Evolutionary conservation across 257 asterid species (phyloP).

Genomic region (Buddleja alternifolia): DNA sequence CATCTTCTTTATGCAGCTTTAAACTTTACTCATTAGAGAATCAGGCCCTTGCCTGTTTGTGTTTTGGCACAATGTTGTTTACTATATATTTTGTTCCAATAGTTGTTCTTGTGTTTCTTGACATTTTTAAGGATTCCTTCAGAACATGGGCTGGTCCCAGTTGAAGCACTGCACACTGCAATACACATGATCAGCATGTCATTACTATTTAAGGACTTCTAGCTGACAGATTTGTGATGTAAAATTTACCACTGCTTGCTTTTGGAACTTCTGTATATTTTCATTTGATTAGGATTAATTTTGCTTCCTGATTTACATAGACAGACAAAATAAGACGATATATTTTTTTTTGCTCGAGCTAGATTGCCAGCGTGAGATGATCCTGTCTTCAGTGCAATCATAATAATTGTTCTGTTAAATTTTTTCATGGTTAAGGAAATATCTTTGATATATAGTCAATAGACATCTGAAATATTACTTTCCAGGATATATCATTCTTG

Average conservation of each 20-base stretch:
- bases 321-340: too few species aligned
- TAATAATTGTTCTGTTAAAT: not conserved
- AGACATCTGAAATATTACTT: not conserved
- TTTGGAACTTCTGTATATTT: too few species aligned
- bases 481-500: too few species aligned
- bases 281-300: too few species aligned
- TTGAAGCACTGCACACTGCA: not conserved
- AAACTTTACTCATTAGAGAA: not conserved
- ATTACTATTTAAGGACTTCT: not conserved
- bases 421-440: too few species aligned
- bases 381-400: slow-evolving; percentile 9
- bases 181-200: not conserved
- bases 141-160: not conserved
- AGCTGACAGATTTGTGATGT: not conserved
- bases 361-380: not conserved
- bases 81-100: slow-evolving; percentile 14
- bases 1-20: not conserved
- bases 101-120: not conserved
- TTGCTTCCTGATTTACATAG: too few species aligned
- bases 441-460: slow-evolving; percentile 1
- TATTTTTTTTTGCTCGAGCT: too few species aligned
- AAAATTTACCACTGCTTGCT: too few species aligned
- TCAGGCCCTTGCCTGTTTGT: not conserved
- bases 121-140: not conserved
- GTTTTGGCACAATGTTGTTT: not conserved